Base-by-base conservation (phyloP, 345 rosid species). In the Corchorus capsularis region DNA sequence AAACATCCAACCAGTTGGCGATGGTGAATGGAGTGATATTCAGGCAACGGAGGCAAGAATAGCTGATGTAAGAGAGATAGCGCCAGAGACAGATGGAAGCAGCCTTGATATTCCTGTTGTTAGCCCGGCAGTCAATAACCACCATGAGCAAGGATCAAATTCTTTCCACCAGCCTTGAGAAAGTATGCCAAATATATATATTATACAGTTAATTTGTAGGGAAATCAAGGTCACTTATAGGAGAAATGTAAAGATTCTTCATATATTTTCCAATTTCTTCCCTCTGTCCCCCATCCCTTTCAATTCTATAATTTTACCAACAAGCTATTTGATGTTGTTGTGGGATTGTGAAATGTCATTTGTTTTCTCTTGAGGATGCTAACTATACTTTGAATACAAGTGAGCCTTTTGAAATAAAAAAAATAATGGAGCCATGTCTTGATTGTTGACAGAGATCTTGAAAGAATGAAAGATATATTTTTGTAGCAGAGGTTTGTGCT, bases 21-120 rank as follows among this genome's bases (percentile, higher is more conserved):
- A 94, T 20, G 85, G 87, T 61, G 90, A 89, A 73, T 91, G 98
- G 99, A 93, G 85, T 55, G 96, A 93, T 81, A 92, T 96, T 81
- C 97, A 86, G 83, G 93, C 99, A 77, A 92, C 98, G 6, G 99
- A 91, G 69, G 82, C 93, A 32, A 86, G 88, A 69, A 86, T 92
- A 71, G 83, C 94, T 4, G 93, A 93, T 73, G 99, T 96, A 56
- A 82, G 96, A 83, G 98, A 92, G 85, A 79, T 91, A 67, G 82
- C 89, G 19, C 73, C 90, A 0, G 89, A 83, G 85, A 85, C 86
- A n/a, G 96, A 82, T 75, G 81, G 87, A 56, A 86, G 84, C 85
- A 93, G 96, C 85, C 69, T 86, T 85, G 98, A 93, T 80, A 96
- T 96, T 66, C 64, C 94, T 0, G 94, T 90, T 73, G 93, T 89